Base-by-base conservation (phyloP, 2,329 filamentous ascomycete species). In the Paradendryphiella salina region DNA sequence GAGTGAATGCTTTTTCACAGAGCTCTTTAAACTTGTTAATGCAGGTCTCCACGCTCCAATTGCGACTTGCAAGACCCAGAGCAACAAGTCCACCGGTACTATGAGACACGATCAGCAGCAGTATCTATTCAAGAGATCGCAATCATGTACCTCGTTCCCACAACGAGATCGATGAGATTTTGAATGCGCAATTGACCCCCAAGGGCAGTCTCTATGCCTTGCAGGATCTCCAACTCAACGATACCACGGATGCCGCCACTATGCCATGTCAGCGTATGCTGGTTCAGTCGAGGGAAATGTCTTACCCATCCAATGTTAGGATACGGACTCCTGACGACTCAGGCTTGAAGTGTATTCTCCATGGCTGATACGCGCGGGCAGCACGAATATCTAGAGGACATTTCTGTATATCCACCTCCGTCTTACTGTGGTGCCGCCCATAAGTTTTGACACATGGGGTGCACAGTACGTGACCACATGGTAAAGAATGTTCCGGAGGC, bases 101-200 rank as follows among this genome's bases (percentile, higher is more conserved):
- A 34, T n/a, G n/a, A n/a, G n/a, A n/a, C n/a, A n/a, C n/a, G n/a
- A n/a, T n/a, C n/a, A n/a, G n/a, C n/a, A n/a, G n/a, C n/a, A n/a
- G n/a, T n/a, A n/a, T n/a, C n/a, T n/a, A n/a, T n/a, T n/a, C n/a
- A n/a, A n/a, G n/a, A n/a, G n/a, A n/a, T n/a, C n/a, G n/a, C n/a
- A 34, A 17, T 14, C 5, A 34, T 14, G 23, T 28, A 61, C 62
- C 63, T 63, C 3, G 57, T 64, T 17, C 63, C 63, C 14, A 63
- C 73, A 18, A 81, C 75, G 1, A 80, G 69, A 50, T 81, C 78
- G 48, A 80, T 78, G 60, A 80, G 79, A 1, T 62, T 61, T 37
- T 75, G 74, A 2, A 80, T 72, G 0, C 71, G 70, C 2, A 80
- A 51, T 13, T 66, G 58, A 4, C 65, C 63, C 1, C 73, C 76